Percentiles rank a stretch among this genome's conserved stretches.
phyloP scores from a whole-genome alignment of 2,329 filamentous ascomycete genomes.

The Fusarium cyanostomum region DNA sequence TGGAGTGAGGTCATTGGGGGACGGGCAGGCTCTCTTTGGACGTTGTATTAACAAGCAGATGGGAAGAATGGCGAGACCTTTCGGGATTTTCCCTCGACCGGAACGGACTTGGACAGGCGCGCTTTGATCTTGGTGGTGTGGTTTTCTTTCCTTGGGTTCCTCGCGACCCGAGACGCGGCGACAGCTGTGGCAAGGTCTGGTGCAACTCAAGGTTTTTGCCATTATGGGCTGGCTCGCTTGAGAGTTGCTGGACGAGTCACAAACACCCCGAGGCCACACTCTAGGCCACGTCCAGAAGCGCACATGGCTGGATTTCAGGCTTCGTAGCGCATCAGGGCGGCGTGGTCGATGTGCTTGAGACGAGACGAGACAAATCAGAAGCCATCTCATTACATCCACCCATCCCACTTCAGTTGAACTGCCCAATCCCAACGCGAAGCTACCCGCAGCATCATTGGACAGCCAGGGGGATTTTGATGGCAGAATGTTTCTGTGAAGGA shows the following conservation, averaged over 20 bases:
- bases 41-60: slow-evolving; percentile 32
- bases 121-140: slow-evolving; percentile 9
- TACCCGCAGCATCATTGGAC: slow-evolving; percentile 21
- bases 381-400: slow-evolving; percentile 26
- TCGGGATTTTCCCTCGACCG: slow-evolving; percentile 9
- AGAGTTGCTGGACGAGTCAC: slow-evolving; percentile 14
- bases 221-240: not conserved
- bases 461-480: not conserved
- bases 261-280: slow-evolving; percentile 1
- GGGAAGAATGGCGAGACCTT: slow-evolving; percentile 40
- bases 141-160: slow-evolving; percentile 13
- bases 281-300: not conserved
- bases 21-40: slow-evolving; percentile 23
- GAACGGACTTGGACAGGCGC: slow-evolving; percentile 4
- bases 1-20: slow-evolving; percentile 34
- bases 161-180: slow-evolving; percentile 8
- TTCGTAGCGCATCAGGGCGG: slow-evolving; percentile 9
- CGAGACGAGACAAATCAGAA: slow-evolving; percentile 26
- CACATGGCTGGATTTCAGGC: slow-evolving; percentile 14
- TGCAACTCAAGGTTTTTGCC: slow-evolving; percentile 9
- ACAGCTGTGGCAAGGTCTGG: slow-evolving; percentile 12
- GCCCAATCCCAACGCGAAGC: not conserved
- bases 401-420: slow-evolving; percentile 5
- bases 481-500: slow-evolving; percentile 3
- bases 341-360: slow-evolving; percentile 19